These are phyloP conservation scores for Skeletonema potamos DNA, from an alignment of 108 stramenopile genomes.

Conservation along the genomic window DNA sequence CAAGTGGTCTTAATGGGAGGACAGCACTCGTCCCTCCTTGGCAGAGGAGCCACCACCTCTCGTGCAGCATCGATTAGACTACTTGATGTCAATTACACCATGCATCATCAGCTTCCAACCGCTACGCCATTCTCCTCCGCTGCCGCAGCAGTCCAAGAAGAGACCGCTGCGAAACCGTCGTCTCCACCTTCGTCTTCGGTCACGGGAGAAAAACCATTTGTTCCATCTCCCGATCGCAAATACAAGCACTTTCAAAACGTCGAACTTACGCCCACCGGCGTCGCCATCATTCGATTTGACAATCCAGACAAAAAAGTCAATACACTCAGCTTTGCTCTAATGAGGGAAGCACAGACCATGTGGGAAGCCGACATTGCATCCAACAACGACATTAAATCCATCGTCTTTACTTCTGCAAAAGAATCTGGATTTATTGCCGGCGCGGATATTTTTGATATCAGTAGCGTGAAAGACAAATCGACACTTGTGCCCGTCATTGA, in stretches of 20 bases:
- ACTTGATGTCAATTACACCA: neutral
- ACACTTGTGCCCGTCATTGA: constrained; percentile 79
- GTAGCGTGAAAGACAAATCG: constrained; percentile 83
- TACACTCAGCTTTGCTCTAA: constrained; percentile 86
- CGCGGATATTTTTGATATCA: constrained; percentile 95
- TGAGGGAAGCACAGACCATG: constrained; percentile 82
- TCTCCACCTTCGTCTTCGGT: neutral
- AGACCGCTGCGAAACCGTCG: neutral
- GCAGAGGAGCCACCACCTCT: neutral
- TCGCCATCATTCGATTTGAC: constrained; percentile 92
- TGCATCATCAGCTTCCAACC: neutral
- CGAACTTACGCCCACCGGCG: constrained; percentile 76
- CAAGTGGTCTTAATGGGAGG: neutral
- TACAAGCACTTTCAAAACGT: constrained; percentile 87
- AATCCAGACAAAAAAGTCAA: constrained; percentile 91
- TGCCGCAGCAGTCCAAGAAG: constrained; percentile 2
- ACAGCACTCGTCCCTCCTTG: neutral
- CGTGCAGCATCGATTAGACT: neutral
- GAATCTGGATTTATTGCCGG: constrained; percentile 98
- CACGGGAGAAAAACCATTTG: constrained; percentile 37
- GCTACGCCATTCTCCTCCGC: constrained; percentile 1
- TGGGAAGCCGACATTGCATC: constrained; percentile 76
- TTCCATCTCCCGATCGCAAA: constrained; percentile 67
- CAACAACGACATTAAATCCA: constrained; percentile 81
- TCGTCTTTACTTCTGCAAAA: constrained; percentile 96